These are phyloP conservation scores for Plectosphaerella cucumerina DNA, from an alignment of 2,329 filamentous ascomycete species.

Conservation along the genomic window DNA sequence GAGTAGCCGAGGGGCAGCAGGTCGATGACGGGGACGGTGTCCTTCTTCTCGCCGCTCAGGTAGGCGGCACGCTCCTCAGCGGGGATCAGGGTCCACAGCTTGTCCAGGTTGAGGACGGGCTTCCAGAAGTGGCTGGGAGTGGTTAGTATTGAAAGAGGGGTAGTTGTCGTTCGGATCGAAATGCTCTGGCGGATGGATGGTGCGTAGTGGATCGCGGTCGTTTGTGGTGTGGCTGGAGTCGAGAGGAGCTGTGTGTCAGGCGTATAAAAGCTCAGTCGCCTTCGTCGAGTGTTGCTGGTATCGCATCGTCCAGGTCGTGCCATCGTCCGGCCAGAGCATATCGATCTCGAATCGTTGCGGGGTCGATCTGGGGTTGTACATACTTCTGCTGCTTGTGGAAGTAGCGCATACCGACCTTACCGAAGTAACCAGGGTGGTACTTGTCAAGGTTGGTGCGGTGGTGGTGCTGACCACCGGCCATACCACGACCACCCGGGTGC, in stretches of 20 bases:
- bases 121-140: constrained; percentile 80
- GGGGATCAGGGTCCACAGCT: constrained; percentile 97
- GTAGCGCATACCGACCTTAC: constrained; percentile 92
- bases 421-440: constrained; percentile 82
- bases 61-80: constrained; percentile 91
- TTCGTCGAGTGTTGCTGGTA: too few species aligned
- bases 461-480: constrained; percentile 99
- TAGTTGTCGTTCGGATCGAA: constrained; percentile 1
- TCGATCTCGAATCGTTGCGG: neutral
- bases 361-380: constrained; percentile 5
- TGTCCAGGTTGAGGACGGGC: constrained; percentile 97
- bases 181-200: neutral
- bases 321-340: constrained; percentile 3
- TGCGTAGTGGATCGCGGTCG: too few species aligned
- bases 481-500: constrained; percentile 76
- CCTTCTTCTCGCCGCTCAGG: constrained; percentile 72
- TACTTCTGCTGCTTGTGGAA: constrained; percentile 89
- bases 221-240: too few species aligned
- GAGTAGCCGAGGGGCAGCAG: constrained; percentile 96
- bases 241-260: too few species aligned
- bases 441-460: constrained; percentile 82
- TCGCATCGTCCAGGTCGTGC: neutral
- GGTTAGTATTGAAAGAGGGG: constrained; percentile 4
- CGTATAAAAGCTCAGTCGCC: too few species aligned
- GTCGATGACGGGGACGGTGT: constrained; percentile 96